Conservation (phyloP, 2,329 filamentous ascomycete genomes). For the Aspergillus ochraceus region DNA sequence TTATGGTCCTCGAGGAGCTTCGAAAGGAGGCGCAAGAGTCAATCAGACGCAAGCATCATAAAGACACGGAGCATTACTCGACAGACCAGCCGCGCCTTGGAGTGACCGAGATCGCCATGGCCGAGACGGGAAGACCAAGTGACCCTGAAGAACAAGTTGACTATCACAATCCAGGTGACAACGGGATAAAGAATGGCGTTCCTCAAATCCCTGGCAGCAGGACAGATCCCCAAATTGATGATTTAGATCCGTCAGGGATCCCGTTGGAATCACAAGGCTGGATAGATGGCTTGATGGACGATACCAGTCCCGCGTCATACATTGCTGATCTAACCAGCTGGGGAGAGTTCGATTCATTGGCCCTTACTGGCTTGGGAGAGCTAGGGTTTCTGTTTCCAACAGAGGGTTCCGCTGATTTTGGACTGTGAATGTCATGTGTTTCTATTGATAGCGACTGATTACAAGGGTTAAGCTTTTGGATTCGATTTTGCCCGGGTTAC, state of each 20-base stretch:
- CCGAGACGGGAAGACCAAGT: too few relatives aligned
- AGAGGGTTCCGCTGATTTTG: constrained; percentile 3
- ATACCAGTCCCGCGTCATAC: constrained; percentile 17
- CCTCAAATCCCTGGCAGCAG: background rate
- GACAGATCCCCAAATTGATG: background rate
- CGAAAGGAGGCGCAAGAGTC: constrained; percentile 23
- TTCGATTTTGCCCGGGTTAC: background rate
- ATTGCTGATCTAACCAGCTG: constrained; percentile 25
- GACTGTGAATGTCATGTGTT: constrained; percentile 9
- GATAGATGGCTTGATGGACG: constrained; percentile 8
- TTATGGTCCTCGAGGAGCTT: constrained; percentile 44
- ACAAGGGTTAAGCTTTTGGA: background rate
- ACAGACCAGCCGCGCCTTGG: constrained; percentile 2
- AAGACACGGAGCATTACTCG: background rate
- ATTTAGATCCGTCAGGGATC: background rate
- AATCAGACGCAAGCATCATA: background rate
- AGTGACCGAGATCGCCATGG: background rate
- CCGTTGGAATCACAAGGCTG: constrained; percentile 6
- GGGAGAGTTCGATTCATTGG: constrained; percentile 32
- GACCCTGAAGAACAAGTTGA: too few relatives aligned
- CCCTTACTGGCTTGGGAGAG: constrained; percentile 18
- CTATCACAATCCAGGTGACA: too few relatives aligned
- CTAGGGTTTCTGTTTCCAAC: too few relatives aligned
- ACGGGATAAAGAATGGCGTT: background rate
- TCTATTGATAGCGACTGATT: background rate